Conservation (phyloP, 2,329 filamentous ascomycete genomes). For the Trichoderma arundinaceum region DNA sequence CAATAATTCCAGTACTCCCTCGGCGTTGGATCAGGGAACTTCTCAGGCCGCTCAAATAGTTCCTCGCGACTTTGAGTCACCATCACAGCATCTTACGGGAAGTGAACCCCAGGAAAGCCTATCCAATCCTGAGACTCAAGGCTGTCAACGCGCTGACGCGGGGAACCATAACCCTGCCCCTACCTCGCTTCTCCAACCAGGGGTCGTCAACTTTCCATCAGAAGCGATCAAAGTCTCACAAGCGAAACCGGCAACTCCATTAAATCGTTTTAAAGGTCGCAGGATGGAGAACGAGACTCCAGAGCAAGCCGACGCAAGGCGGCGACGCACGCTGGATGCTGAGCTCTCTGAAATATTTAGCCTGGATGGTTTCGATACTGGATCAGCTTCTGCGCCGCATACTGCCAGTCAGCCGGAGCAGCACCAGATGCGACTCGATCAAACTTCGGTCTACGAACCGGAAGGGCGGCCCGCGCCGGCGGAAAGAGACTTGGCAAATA, state of each 20-base stretch:
- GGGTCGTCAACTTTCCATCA: too few species aligned
- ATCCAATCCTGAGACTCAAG: constrained; percentile 11
- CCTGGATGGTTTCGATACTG: background rate
- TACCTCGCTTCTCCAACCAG: background rate
- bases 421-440: background rate
- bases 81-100: constrained; percentile 30
- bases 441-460: background rate
- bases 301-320: constrained; percentile 14
- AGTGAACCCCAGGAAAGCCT: constrained; percentile 31
- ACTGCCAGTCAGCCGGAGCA: background rate
- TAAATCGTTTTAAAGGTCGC: background rate
- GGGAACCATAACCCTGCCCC: background rate
- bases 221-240: background rate
- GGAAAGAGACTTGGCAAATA: background rate
- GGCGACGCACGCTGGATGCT: background rate
- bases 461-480: background rate
- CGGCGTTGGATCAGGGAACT: constrained; percentile 28
- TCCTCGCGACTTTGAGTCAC: constrained; percentile 32
- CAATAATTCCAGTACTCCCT: background rate
- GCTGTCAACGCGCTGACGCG: background rate
- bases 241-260: background rate
- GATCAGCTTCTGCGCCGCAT: background rate
- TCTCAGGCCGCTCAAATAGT: constrained; percentile 43
- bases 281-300: constrained; percentile 27
- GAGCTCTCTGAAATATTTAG: constrained; percentile 14